Evolutionary conservation across 169 alveolate genomes (phyloP), one percentile per base, ranked within the genome.

Genomic region (Plasmodium malariae): DNA sequence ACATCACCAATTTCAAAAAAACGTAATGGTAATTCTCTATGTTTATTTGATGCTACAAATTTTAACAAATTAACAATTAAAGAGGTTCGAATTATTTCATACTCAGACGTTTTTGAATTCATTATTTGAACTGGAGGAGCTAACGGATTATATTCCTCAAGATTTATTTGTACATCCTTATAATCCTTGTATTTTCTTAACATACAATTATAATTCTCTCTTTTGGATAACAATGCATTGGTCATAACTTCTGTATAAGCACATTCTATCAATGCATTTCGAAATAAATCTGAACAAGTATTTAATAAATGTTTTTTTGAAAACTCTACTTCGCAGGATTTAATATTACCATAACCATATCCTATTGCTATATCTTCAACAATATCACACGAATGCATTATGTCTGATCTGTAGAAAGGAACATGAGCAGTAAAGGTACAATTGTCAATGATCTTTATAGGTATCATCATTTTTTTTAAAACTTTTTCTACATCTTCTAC

Each of bases 311-410:
- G 37, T 34, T 92, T 85, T 34, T 69, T 40, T 21, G 87, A 12
- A 26, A 88, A 37, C 21, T 92, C 78, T 32, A 55, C 11, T 9
- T 86, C 26, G 49, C 55, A 71, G 34, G 80, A 63, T 19, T 60
- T 48, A 48, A 95, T 95, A 21, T 96, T 97, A 76, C 97, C 97
- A 76, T 95, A 98, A 17, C 99, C 99, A 93, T 94, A 98, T 1
- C 99, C 97, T 54, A 98, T 98, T 26, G 99, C 99, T 74, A 98
- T 94, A 91, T 98, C 99, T 93, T 98, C 99, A 37, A 96, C 98
- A 37, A 98, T 93, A 92, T 98, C 99, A 91, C 99, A 98, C 24
- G 98, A 97, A 85, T 98, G 98, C 68, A 97, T 95, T 62, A 98
- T 95, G 93, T 98, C 99, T 71, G 98, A 93, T 65, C 99, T 94